phyloP scores from a whole-genome alignment of 805 yeast species.

The Monosporozyma unispora region DNA sequence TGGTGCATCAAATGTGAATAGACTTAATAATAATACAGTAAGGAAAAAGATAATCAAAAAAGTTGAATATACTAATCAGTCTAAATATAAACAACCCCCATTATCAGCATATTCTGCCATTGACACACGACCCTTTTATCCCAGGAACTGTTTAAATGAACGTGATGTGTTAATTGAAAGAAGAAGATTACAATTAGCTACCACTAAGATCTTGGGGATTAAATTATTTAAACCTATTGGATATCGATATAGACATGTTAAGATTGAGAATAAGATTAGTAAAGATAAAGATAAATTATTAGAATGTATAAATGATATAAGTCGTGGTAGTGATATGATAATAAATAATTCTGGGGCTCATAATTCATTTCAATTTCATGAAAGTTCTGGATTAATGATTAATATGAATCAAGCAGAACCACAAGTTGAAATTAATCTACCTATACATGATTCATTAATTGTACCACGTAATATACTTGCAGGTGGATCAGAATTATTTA shows the following conservation, averaged over 20 bases:
- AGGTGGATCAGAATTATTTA: not conserved
- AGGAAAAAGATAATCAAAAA: not conserved
- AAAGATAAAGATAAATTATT: not conserved
- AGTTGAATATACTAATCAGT: not conserved
- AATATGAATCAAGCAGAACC: not conserved
- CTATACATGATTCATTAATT: not conserved
- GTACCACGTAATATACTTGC: not conserved
- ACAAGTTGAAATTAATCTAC: too few relatives aligned
- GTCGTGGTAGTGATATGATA: not conserved
- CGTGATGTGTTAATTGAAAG: not conserved
- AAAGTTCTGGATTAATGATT: not conserved
- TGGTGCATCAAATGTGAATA: not conserved
- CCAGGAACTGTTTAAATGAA: not conserved
- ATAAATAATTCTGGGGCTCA: not conserved
- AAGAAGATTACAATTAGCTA: slow-evolving; percentile 18
- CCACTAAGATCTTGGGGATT: slow-evolving; percentile 36
- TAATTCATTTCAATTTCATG: not conserved
- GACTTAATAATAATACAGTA: not conserved
- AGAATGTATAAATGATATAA: not conserved
- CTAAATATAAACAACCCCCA: slow-evolving; percentile 3
- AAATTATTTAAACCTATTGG: slow-evolving; percentile 51
- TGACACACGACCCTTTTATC: slow-evolving; percentile 14
- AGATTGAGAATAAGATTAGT: not conserved
- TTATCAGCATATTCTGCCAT: slow-evolving; percentile 21
- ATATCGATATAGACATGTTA: slow-evolving; percentile 12